A percentile compares a stretch with the other conserved stretches of the same genome.
Conservation (phyloP, 2,329 filamentous ascomycete genomes). For the Monilinia fructicola region DNA sequence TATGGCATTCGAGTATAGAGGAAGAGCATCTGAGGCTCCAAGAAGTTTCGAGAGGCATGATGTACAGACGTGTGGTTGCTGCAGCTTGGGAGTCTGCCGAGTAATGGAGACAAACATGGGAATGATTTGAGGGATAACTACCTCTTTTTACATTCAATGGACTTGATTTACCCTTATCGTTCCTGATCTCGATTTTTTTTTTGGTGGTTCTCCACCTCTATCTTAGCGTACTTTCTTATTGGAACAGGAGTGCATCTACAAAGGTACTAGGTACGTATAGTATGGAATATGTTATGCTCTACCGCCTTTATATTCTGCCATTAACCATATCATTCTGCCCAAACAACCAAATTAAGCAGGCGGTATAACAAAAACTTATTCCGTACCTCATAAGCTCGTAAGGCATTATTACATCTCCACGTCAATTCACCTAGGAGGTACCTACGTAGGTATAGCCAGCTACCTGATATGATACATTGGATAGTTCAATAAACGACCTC, state of each 20-base stretch:
- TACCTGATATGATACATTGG: too few species aligned
- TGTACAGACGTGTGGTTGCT: constrained; percentile 32
- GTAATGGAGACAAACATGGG: constrained; percentile 35
- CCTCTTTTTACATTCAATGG: constrained; percentile 10
- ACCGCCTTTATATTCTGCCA: too few species aligned
- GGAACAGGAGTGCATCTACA: not conserved
- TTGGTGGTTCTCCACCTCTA: constrained; percentile 12
- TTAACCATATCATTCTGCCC: too few species aligned
- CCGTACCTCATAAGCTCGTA: too few species aligned
- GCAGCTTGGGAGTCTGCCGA: constrained; percentile 29
- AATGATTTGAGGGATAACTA: constrained; percentile 1
- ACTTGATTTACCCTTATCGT: not conserved
- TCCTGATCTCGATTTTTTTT: constrained; percentile 1
- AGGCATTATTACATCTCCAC: not conserved
- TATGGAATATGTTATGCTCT: too few species aligned
- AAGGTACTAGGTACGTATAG: not conserved
- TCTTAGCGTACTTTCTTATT: constrained; percentile 16
- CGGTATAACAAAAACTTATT: too few species aligned
- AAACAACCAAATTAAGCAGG: too few species aligned
- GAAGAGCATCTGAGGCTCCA: constrained; percentile 14
- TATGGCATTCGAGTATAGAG: constrained; percentile 18
- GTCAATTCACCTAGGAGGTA: not conserved
- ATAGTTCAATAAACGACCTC: not conserved
- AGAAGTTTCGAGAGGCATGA: constrained; percentile 30
- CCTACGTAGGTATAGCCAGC: too few species aligned